Conservation (phyloP, 129 eudicot species). For the Oenanthe sinensis region DNA sequence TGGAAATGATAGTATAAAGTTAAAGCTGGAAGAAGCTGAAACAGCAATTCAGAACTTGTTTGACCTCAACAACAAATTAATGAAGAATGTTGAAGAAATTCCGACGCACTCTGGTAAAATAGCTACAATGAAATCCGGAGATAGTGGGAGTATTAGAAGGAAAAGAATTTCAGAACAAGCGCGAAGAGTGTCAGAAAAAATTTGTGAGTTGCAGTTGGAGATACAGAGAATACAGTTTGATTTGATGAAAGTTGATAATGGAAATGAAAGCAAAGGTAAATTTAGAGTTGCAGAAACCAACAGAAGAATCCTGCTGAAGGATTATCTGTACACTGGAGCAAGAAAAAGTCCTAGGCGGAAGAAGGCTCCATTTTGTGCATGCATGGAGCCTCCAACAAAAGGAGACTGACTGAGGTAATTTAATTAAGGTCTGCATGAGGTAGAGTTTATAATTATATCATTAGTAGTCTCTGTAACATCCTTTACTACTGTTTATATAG, state of each 20-base stretch:
- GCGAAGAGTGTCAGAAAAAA: slow-evolving; percentile 63
- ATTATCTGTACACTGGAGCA: slow-evolving; percentile 64
- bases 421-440: background rate
- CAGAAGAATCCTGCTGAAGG: slow-evolving; percentile 58
- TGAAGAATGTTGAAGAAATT: slow-evolving; percentile 43
- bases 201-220: slow-evolving; percentile 79
- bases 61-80: slow-evolving; percentile 59
- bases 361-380: slow-evolving; percentile 65
- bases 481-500: background rate
- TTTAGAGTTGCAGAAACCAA: slow-evolving; percentile 35
- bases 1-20: slow-evolving; percentile 51
- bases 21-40: slow-evolving; percentile 76
- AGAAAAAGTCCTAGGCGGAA: slow-evolving; percentile 44
- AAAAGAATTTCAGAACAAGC: slow-evolving; percentile 66
- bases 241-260: slow-evolving; percentile 62
- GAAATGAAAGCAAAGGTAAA: slow-evolving; percentile 35
- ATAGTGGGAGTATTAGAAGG: slow-evolving; percentile 38
- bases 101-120: slow-evolving; percentile 12
- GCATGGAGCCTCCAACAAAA: slow-evolving; percentile 64
- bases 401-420: slow-evolving; percentile 63
- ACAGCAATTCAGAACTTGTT: slow-evolving; percentile 51
- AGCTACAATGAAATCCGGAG: slow-evolving; percentile 35
- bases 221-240: slow-evolving; percentile 81
- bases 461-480: background rate
- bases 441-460: slow-evolving; percentile 8